A percentile compares a stretch with the other conserved stretches of the same genome.
These are phyloP conservation scores for Leccinum fibrillosum DNA, from an alignment of 768 basidiomycete genomes.

Conservation along the genomic window DNA sequence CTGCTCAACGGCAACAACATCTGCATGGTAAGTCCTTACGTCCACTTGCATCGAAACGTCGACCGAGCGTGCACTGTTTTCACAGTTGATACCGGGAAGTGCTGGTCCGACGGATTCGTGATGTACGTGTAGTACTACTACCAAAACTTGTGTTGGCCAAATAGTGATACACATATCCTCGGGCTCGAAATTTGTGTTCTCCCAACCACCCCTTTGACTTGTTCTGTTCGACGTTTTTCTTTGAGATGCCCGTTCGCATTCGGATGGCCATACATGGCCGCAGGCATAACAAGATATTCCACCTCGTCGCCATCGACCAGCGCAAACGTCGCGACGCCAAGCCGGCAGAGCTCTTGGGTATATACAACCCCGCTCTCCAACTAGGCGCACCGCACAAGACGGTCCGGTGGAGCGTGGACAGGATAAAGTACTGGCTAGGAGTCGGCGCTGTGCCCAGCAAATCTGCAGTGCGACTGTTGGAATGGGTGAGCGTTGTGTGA, in stretches of 20 bases:
- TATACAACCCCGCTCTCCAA: constrained; percentile 70
- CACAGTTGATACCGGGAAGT: constrained; percentile 67
- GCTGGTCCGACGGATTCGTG: constrained; percentile 51
- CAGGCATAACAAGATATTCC: constrained; percentile 72
- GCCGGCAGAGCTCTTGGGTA: constrained; percentile 84
- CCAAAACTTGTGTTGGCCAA: constrained; percentile 17
- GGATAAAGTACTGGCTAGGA: constrained; percentile 87
- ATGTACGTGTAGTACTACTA: not conserved
- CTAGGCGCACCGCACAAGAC: constrained; percentile 58
- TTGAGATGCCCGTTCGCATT: constrained; percentile 76
- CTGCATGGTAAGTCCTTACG: constrained; percentile 69
- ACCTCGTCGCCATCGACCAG: constrained; percentile 80
- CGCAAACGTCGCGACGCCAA: constrained; percentile 73
- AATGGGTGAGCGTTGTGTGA: constrained; percentile 49
- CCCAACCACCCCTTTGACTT: too few species aligned
- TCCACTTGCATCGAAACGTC: not conserved
- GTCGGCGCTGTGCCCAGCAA: constrained; percentile 83
- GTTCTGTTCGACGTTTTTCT: not conserved
- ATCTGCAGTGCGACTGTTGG: constrained; percentile 71
- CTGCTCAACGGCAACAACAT: constrained; percentile 94
- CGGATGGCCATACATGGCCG: constrained; percentile 81
- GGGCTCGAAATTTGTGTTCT: not conserved
- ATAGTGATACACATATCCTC: constrained; percentile 23
- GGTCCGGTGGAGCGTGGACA: constrained; percentile 86
- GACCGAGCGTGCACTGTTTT: constrained; percentile 3